Evolutionary conservation across 352 stramenopile genomes (phyloP).

Genomic region (Phytophthora litchii): DNA sequence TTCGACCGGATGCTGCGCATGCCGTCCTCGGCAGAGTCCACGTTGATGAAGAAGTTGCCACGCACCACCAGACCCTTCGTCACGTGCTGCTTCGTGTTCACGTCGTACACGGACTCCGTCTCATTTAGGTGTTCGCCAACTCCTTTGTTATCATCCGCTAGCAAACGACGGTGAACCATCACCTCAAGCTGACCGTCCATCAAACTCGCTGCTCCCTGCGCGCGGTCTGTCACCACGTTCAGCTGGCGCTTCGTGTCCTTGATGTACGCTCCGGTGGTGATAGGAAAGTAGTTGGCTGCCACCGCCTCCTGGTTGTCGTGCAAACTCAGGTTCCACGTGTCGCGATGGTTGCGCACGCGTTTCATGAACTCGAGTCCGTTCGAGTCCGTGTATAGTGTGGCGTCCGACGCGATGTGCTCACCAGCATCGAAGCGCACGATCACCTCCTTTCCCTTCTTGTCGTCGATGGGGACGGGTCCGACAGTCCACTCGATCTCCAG

Average conservation of each 20-base stretch:
- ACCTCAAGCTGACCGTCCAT: slow-evolving; percentile 93
- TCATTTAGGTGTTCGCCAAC: slow-evolving; percentile 94
- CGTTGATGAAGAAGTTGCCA: slow-evolving; percentile 72
- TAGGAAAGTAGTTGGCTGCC: slow-evolving; percentile 97
- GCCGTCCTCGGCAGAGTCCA: slow-evolving; percentile 58
- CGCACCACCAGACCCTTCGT: slow-evolving; percentile 73
- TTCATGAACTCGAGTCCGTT: slow-evolving; percentile 96
- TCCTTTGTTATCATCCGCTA: slow-evolving; percentile 94
- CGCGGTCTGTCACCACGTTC: slow-evolving; percentile 91
- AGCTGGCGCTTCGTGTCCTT: slow-evolving; percentile 88
- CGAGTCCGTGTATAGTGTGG: slow-evolving; percentile 93
- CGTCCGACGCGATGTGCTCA: slow-evolving; percentile 54
- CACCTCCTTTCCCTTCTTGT: slow-evolving; percentile 95
- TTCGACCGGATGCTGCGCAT: slow-evolving; percentile 62
- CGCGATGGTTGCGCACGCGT: slow-evolving; percentile 87
- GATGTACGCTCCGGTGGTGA: slow-evolving; percentile 95
- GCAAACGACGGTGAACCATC: slow-evolving; percentile 96
- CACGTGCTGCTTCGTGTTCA: slow-evolving; percentile 55
- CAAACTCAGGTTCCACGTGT: slow-evolving; percentile 88
- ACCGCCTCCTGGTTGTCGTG: slow-evolving; percentile 93
- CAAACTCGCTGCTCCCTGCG: slow-evolving; percentile 93
- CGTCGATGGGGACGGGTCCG: slow-evolving; percentile 68
- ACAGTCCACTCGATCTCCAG: slow-evolving; percentile 96
- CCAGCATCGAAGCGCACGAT: slow-evolving; percentile 89
- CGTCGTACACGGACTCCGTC: slow-evolving; percentile 85